These are phyloP conservation scores for Pythium dissotocum DNA, from an alignment of 352 stramenopile species.

Conservation along the genomic window DNA sequence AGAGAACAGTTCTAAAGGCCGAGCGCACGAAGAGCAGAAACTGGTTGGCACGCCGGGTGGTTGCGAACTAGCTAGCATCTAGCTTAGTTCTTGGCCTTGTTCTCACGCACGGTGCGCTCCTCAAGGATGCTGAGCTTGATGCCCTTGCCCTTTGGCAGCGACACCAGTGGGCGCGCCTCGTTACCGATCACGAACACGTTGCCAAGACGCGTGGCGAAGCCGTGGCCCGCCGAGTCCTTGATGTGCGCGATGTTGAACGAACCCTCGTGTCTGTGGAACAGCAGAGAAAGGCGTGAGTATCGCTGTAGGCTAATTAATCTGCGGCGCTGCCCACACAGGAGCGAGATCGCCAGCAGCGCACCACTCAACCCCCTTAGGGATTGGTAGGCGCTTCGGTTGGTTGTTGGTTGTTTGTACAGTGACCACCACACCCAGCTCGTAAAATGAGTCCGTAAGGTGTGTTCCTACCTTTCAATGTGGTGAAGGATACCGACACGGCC, in stretches of 20 bases:
- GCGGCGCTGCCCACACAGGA: conserved; percentile 2
- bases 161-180: conserved; percentile 91
- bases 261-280: conserved; percentile 92
- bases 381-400: background rate
- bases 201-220: conserved; percentile 96
- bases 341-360: background rate
- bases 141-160: conserved; percentile 98
- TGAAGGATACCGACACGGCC: conserved; percentile 97
- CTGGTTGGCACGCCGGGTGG: background rate
- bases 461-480: conserved; percentile 95
- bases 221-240: conserved; percentile 96
- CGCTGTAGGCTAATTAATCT: background rate
- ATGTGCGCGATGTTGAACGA: conserved; percentile 99
- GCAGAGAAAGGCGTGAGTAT: conserved; percentile 30
- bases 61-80: background rate
- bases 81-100: conserved; percentile 69
- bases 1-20: background rate
- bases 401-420: conserved; percentile 26
- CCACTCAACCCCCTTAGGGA: no score
- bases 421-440: conserved; percentile 85
- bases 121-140: conserved; percentile 99
- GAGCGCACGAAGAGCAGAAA: background rate
- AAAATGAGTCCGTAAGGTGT: conserved; percentile 86
- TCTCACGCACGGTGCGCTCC: conserved; percentile 83
- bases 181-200: conserved; percentile 99